Percentiles rank a stretch among this genome's conserved stretches.
phyloP scores from a whole-genome alignment of 768 basidiomycete species.

The Tulasnella calospora region DNA sequence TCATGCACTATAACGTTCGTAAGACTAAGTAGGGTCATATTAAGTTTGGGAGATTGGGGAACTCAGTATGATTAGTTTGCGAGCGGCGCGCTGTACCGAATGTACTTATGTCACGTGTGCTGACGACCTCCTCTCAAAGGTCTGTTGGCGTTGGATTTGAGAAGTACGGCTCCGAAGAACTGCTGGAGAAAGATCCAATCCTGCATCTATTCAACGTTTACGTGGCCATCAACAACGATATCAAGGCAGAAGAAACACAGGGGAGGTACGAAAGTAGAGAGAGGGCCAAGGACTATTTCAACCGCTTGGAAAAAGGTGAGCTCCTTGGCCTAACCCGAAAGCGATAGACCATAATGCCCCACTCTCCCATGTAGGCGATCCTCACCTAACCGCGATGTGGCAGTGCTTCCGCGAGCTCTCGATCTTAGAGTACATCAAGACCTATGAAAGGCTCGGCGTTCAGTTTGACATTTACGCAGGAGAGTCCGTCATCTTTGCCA shows the following conservation, averaged over 20 bases:
- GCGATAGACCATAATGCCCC: not conserved
- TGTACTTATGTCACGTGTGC: conserved; percentile 41
- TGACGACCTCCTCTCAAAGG: conserved; percentile 27
- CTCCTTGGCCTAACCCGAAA: not conserved
- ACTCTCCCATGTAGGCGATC: conserved; percentile 32
- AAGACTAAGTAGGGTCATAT: not conserved
- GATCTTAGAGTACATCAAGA: conserved; percentile 38
- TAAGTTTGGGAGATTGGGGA: not conserved
- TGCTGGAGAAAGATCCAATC: conserved; percentile 40
- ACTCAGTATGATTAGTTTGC: not conserved
- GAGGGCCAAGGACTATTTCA: conserved; percentile 37
- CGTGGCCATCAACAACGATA: conserved; percentile 40
- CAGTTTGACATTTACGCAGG: conserved; percentile 43
- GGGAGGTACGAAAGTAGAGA: conserved; percentile 30
- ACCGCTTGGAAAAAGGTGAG: conserved; percentile 41
- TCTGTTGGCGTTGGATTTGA: conserved; percentile 42
- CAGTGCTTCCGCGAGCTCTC: conserved; percentile 41
- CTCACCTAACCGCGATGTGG: conserved; percentile 40
- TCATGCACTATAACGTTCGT: not conserved
- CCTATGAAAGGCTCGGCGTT: conserved; percentile 41
- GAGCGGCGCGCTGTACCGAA: conserved; percentile 30
- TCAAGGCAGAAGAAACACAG: conserved; percentile 32
- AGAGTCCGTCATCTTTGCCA: conserved; percentile 37
- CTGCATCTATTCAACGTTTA: conserved; percentile 45
- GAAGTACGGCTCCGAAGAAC: conserved; percentile 40